A percentile compares a stretch with the other conserved stretches of the same genome.
Conservation (phyloP, 2,329 filamentous ascomycete genomes). For the Domatiomyces catenatus region DNA sequence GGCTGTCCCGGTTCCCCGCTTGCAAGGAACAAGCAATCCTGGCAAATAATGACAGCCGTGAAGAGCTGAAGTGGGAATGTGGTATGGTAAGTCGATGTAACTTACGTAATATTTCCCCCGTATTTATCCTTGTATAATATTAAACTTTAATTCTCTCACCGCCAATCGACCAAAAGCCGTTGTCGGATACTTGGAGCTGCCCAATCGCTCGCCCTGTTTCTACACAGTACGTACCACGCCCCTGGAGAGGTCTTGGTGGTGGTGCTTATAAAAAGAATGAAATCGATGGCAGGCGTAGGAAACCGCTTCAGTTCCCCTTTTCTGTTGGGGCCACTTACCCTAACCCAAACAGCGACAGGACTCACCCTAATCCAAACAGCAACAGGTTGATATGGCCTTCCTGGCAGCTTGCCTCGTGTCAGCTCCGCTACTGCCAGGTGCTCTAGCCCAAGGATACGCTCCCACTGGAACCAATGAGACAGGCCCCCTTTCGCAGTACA, state of each 20-base stretch:
- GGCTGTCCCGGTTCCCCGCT: not conserved
- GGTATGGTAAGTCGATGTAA: too few species aligned
- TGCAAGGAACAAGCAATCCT: not conserved
- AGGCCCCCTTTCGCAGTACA: conserved; percentile 11
- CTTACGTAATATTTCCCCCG: too few species aligned
- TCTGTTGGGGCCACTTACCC: not conserved
- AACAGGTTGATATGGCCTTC: not conserved
- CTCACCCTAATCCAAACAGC: not conserved
- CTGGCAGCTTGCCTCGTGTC: not conserved
- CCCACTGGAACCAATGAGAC: conserved; percentile 6
- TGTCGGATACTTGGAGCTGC: too few species aligned
- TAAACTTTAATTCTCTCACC: too few species aligned
- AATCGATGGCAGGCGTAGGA: too few species aligned
- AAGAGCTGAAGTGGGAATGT: not conserved
- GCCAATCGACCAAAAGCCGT: too few species aligned
- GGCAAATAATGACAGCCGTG: not conserved
- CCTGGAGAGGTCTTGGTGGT: too few species aligned
- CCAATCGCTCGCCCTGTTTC: too few species aligned
- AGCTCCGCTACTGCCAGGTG: not conserved
- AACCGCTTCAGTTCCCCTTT: not conserved
- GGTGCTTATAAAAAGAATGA: too few species aligned
- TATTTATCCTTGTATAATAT: too few species aligned
- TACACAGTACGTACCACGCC: too few species aligned
- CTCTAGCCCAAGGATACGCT: conserved; percentile 5
- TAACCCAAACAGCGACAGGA: not conserved